Evolutionary conservation across 1,284 basidiomycete species (phyloP), one percentile per base, ranked within the genome.

Genomic region (Austroboletus niveus): DNA sequence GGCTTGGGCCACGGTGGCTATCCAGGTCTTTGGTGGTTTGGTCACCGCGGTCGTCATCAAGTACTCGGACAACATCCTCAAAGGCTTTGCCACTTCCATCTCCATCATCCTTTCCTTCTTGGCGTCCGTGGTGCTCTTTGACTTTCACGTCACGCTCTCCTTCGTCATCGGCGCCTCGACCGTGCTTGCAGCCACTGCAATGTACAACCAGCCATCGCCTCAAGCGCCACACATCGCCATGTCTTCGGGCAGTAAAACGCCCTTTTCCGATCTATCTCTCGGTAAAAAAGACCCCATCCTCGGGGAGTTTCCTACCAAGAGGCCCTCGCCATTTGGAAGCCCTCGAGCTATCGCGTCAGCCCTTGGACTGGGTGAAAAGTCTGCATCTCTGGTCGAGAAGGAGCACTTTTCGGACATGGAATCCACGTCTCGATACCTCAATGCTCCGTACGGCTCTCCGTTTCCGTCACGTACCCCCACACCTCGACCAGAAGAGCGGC

Each of bases 31-130:
- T 52, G 96, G 96, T 35, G 96, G 96, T 1, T 78, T 99, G 32
- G 73, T 98, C 49, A 98, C 96, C 7, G 94, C 95, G 3, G 64
- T 92, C 8, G 89, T 92, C 49, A 92, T 92, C 78, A 92, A 91
- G 71, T 90, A 92, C 65, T 86, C 89, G 54, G 91, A 93, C 71
- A 94, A 94, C 69, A 93, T 94, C 64, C 76, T 92, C 66, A 96
- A 97, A 71, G 93, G 95, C 27, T 99, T 98, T 64, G 96, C 96
- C 8, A 98, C 95, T 0, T 91, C 87, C 57, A 80, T 98, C 50
- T 89, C 87, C 57, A 98, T 99, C 73, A 84, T 98, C 52, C 75
- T 99, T 47, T 94, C 93, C 42, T 98, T 95, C 79, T 81, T 95
- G 54, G 92, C 94, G 4, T 92, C 89, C 40, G 92, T 98, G 56